Evolutionary conservation across 176 grass and related monocot species (phyloP), one percentile per base, ranked within the genome.

Genomic region (Echinochloa phyllopogon): DNA sequence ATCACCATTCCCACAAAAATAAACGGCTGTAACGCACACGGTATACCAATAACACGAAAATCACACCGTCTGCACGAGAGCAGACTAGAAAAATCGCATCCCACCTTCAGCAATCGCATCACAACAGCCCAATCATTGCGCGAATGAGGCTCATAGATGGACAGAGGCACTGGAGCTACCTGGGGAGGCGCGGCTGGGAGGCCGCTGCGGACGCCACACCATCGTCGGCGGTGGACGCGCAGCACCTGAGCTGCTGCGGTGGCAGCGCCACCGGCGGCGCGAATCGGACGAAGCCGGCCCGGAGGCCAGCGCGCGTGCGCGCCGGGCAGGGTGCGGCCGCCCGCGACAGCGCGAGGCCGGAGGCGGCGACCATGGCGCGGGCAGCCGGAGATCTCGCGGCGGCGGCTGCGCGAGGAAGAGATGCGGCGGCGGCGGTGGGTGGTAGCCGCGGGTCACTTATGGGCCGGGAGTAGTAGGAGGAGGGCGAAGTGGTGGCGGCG

Each of bases 341-440:
- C 59, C 73, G 79, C 39, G 84, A 67, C 84, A 75, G 67, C 84
- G 79, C 79, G 9, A 90, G 40, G 79, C 88, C 88, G 49, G 88
- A 90, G 79, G 88, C 58, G 74, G 84, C 84, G 9, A 82, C 88
- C 88, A 90, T 90, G 74, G 72, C 83, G 62, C 76, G 61, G 45
- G 52, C 61, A 43, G 88, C 79, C 79, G 67, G 88, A 87, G 88
- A 90, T 90, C 84, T 87, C 79, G 56, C 71, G 24, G 80, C 45
- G 20, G 77, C 52, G 49, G 42, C 40, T 40, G 63, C 20, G 25
- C 20, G 27, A 10, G 62, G 49, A 8, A 8, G 36, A 39, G 61
- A 66, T 36, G 18, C 23, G 73, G 62, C 17, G n/a, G 39, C 3
- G 49, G 13, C 1, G 51, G 37, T 12, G 57, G 20, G 44, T 36